phyloP scores from a whole-genome alignment of 768 basidiomycete genomes.

The Russula emetica region DNA sequence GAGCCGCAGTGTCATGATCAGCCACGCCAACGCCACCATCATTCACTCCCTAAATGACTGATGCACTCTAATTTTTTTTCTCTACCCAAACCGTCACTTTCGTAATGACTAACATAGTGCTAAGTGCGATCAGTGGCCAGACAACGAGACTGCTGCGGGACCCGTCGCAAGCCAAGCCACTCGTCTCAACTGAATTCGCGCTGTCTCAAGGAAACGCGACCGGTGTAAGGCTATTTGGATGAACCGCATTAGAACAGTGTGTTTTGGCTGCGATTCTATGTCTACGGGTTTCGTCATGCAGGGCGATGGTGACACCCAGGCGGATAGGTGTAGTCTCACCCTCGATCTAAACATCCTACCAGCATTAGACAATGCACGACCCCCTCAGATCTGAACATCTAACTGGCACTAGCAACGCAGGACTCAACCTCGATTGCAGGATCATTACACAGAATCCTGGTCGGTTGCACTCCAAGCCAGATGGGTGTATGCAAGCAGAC shows the following conservation, averaged over 20 bases:
- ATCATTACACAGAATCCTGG: too few relatives aligned
- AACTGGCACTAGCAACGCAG: neutral
- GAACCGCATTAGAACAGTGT: neutral
- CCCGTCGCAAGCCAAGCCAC: neutral
- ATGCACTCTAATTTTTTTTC: neutral
- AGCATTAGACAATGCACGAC: neutral
- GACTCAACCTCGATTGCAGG: neutral
- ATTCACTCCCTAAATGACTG: neutral
- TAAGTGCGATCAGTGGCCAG: neutral
- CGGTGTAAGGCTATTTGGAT: too few relatives aligned
- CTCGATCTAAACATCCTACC: neutral
- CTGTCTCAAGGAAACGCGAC: neutral
- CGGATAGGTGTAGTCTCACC: neutral
- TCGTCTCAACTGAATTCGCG: neutral
- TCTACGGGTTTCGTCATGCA: neutral
- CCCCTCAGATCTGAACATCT: neutral
- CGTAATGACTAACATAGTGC: neutral
- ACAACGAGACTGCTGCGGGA: neutral
- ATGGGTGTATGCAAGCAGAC: neutral
- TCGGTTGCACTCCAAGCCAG: neutral
- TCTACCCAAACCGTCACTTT: neutral
- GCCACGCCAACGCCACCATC: slow-evolving; percentile 13
- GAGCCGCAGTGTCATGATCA: neutral
- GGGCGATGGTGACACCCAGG: neutral
- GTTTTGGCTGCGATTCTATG: neutral